A percentile compares a stretch with the other conserved stretches of the same genome.
phyloP scores from a whole-genome alignment of 2,329 filamentous ascomycete genomes.

The Pseudogymnoascus sp. region DNA sequence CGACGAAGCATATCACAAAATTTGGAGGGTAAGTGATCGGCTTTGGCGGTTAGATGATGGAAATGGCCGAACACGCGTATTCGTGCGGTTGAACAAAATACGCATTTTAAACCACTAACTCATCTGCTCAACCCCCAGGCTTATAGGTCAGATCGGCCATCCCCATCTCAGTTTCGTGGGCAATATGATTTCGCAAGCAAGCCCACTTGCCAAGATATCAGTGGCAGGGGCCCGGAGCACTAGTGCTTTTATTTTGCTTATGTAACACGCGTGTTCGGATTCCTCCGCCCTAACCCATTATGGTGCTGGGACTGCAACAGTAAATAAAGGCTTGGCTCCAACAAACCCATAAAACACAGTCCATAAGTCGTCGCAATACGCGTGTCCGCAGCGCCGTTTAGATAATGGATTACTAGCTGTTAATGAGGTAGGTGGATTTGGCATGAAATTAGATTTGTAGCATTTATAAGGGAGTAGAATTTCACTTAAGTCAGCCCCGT shows the following conservation, averaged over 20 bases:
- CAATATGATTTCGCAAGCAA: neutral
- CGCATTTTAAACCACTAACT: neutral
- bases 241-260: neutral
- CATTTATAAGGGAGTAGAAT: neutral
- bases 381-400: neutral
- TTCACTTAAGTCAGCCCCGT: neutral
- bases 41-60: neutral
- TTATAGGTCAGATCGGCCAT: neutral
- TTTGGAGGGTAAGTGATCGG: neutral
- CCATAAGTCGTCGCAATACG: conserved; percentile 6
- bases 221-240: neutral
- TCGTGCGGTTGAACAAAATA: neutral
- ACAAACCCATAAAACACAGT: neutral
- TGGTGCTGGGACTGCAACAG: neutral
- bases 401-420: neutral
- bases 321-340: neutral
- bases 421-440: neutral
- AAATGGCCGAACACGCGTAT: neutral
- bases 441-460: neutral
- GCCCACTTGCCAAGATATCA: neutral
- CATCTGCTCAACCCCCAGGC: neutral
- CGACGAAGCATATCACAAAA: conserved; percentile 19
- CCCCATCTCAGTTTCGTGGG: neutral
- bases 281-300: neutral
- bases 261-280: neutral